Conservation (phyloP, 2,329 filamentous ascomycete genomes). For the Onygena corvina region DNA sequence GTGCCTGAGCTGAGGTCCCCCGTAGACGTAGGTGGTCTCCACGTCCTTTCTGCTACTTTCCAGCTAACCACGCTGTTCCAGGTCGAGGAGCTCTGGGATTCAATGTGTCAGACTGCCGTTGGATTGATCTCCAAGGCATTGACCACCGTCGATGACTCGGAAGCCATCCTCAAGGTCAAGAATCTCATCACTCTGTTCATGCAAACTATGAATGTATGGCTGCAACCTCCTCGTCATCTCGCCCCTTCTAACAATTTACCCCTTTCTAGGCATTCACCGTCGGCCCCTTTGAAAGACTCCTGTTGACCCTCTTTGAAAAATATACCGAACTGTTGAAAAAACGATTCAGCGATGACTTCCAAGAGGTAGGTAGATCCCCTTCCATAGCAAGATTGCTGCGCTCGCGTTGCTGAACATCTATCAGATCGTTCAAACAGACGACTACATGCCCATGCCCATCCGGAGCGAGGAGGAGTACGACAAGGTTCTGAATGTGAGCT, state of each 20-base stretch:
- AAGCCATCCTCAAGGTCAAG: slow-evolving; percentile 87
- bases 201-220: slow-evolving; percentile 82
- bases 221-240: neutral
- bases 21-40: slow-evolving; percentile 55
- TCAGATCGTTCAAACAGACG: slow-evolving; percentile 69
- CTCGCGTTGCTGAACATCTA: too few species aligned
- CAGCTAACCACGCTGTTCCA: slow-evolving; percentile 25
- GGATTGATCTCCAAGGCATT: slow-evolving; percentile 69
- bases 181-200: slow-evolving; percentile 87
- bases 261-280: slow-evolving; percentile 86
- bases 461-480: slow-evolving; percentile 82
- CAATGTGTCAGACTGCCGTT: slow-evolving; percentile 84
- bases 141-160: slow-evolving; percentile 69
- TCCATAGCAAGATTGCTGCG: neutral
- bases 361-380: slow-evolving; percentile 49
- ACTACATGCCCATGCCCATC: slow-evolving; percentile 99
- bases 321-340: slow-evolving; percentile 85
- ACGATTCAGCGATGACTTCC: slow-evolving; percentile 89
- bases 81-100: slow-evolving; percentile 98
- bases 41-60: neutral
- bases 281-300: slow-evolving; percentile 64
- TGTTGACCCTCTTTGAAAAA: slow-evolving; percentile 83
- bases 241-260: neutral
- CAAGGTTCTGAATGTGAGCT: slow-evolving; percentile 90
- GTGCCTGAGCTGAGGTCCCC: slow-evolving; percentile 69